A percentile compares a stretch with the other conserved stretches of the same genome.
Conservation (phyloP, 2,329 filamentous ascomycete genomes). For the Orbilia oligospora region DNA sequence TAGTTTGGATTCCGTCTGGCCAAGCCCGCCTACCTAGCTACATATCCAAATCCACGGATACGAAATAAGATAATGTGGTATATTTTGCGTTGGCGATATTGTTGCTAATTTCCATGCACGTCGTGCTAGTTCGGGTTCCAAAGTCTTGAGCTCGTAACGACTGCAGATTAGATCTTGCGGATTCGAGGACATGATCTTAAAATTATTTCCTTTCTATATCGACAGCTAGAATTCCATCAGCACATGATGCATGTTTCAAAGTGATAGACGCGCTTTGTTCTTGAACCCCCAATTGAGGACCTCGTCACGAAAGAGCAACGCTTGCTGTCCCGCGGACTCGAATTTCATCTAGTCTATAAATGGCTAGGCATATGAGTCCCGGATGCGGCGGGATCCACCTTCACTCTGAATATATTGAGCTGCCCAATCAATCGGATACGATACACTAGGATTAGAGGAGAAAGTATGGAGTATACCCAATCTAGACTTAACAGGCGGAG, state of each 20-base stretch:
- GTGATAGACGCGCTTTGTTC: neutral
- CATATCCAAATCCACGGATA: neutral
- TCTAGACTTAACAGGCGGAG: neutral
- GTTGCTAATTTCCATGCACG: constrained; percentile 4
- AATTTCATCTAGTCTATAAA: constrained; percentile 8
- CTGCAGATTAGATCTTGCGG: neutral
- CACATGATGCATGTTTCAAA: neutral
- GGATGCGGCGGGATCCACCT: constrained; percentile 14
- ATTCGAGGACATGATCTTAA: neutral
- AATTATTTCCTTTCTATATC: neutral
- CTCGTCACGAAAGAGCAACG: constrained; percentile 7
- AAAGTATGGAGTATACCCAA: neutral
- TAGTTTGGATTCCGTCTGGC: neutral
- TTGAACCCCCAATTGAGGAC: neutral
- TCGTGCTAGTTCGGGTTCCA: neutral
- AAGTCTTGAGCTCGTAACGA: constrained; percentile 9
- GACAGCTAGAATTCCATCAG: too few relatives aligned
- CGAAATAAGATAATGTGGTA: constrained; percentile 1
- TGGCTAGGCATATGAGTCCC: neutral
- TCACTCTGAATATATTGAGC: neutral
- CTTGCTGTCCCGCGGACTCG: neutral
- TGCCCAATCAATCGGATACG: constrained; percentile 21
- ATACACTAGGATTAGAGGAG: neutral
- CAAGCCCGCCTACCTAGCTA: neutral
- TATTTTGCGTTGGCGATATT: constrained; percentile 9